Conservation (phyloP, 257 asterid genomes). For the Parsonsia alboflavescens region DNA sequence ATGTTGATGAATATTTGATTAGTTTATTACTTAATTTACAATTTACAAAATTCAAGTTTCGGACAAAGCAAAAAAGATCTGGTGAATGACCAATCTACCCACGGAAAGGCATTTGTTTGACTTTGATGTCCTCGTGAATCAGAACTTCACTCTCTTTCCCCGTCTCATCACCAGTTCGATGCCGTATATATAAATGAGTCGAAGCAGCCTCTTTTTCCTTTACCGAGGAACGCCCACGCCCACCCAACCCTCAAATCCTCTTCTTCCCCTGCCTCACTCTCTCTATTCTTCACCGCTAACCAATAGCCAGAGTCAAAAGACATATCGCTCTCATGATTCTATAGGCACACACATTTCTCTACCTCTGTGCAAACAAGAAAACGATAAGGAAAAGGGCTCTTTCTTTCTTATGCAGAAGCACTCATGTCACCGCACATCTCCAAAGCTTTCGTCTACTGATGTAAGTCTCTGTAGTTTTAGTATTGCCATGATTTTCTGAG, state of each 20-base stretch:
- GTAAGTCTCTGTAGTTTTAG: slow-evolving; percentile 25
- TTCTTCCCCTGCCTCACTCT: neutral
- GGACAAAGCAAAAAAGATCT: too few relatives aligned
- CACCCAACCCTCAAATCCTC: neutral
- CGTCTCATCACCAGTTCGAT: neutral
- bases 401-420: neutral
- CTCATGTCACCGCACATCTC: slow-evolving; percentile 7
- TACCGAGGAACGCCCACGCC: slow-evolving; percentile 40
- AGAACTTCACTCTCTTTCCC: neutral
- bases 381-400: slow-evolving; percentile 13
- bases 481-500: slow-evolving; percentile 11
- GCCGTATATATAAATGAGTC: slow-evolving; percentile 16
- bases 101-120: neutral
- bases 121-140: neutral
- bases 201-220: slow-evolving; percentile 21
- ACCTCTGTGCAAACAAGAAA: neutral
- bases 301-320: slow-evolving; percentile 13
- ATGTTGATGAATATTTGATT: neutral
- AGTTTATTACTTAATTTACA: too few relatives aligned
- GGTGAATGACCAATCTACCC: neutral
- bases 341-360: neutral
- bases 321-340: neutral
- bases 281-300: slow-evolving; percentile 15
- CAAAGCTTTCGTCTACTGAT: slow-evolving; percentile 20
- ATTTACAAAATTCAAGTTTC: too few relatives aligned